Evolutionary conservation across 257 asterid species (phyloP).

Genomic region (Primulina huaijiensis): DNA sequence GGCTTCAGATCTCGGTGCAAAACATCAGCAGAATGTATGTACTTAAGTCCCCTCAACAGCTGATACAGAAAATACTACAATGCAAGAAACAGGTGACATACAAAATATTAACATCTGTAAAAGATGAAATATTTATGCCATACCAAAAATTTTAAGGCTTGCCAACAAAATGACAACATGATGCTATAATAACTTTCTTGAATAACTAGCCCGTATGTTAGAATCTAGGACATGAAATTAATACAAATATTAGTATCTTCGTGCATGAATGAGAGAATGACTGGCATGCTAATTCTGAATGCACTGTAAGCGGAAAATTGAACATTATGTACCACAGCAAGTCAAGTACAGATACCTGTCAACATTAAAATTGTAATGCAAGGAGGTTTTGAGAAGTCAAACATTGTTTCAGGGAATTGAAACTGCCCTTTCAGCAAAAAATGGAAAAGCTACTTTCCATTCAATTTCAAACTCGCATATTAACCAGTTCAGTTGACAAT

Average conservation of each 20-base stretch:
- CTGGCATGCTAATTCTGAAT: neutral
- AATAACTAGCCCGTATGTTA: neutral
- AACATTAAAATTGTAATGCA: neutral
- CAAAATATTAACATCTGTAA: conserved; percentile 8
- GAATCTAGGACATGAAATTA: neutral
- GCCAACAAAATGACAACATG: conserved; percentile 1
- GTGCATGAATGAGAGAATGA: conserved; percentile 4
- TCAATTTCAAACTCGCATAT: neutral
- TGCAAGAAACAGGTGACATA: conserved; percentile 18
- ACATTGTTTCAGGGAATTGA: neutral
- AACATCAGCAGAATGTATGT: conserved; percentile 43
- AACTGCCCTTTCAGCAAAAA: neutral
- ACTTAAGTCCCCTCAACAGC: conserved; percentile 43
- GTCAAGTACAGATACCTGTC: neutral
- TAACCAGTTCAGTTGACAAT: neutral
- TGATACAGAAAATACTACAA: conserved; percentile 45
- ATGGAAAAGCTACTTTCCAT: neutral
- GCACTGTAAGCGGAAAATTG: neutral
- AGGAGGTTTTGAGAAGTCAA: neutral
- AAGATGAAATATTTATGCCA: conserved; percentile 5
- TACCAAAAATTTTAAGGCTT: conserved; percentile 12
- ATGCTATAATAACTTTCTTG: neutral
- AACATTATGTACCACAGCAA: neutral
- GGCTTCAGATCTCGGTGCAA: conserved; percentile 46
- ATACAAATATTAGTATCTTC: neutral